Evolutionary conservation across 306 rosid species (phyloP), one percentile per base, ranked within the genome.

Genomic region (Pyrus bretschneideri): DNA sequence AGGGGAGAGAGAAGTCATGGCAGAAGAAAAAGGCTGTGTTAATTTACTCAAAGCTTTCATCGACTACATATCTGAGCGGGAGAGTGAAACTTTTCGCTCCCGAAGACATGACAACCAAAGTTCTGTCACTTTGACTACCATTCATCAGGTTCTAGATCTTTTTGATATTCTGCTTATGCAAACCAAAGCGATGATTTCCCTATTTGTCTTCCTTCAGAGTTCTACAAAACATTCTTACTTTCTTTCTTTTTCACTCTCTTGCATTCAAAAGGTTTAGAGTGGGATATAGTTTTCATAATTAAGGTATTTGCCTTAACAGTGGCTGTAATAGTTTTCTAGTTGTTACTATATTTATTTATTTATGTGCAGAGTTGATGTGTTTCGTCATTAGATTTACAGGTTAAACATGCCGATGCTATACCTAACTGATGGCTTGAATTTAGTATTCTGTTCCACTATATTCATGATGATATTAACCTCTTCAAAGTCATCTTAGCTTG

Each of bases 231-330:
- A 54, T 68, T 57, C 25, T 64, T 64, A 45, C 35, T 21, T 15
- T n/a, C 44, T 79, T 44, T 55, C 10, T 65, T 44, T 60, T 40
- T 63, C 70, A 55, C 22, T 65, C 72, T 77, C 79, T 23, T 89
- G 89, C 70, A 94, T 97, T 93, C 98, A 38, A 94, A 94, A 83
- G 98, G 98, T 76, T 87, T 94, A 83, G 98, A 94, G 81, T 94
- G 98, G 98, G 97, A 94, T 74, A 82, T 86, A 78, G 98, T 94
- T 83, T 94, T 94, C 91, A 85, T 94, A 80, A 81, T 94, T 78
- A 94, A 94, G 98, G 98, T 94, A 86, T 61, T 83, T 80, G 71
- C 54, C 11, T 51, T 71, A 30, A 40, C 44, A 40, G 44, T 40
- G 44, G 11, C 11, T 4, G 4, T 70, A 23, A 13, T 54, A 12